A percentile compares a stretch with the other conserved stretches of the same genome.
Conservation (phyloP, 352 stramenopile genomes). For the Phytophthora pseudosyringae region DNA sequence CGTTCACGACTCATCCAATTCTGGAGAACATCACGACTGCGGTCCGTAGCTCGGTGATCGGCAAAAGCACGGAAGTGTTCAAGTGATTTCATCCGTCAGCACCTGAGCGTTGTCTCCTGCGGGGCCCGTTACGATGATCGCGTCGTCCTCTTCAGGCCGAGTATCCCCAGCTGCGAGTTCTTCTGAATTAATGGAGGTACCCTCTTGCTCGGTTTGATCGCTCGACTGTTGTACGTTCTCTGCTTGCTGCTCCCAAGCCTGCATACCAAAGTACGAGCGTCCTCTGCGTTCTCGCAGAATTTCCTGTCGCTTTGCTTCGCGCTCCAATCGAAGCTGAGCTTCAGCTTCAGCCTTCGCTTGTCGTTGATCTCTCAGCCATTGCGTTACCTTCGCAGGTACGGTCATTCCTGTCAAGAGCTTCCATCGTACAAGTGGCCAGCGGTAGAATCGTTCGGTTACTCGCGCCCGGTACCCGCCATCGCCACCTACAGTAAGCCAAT, state of each 20-base stretch:
- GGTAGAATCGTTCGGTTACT: constrained; percentile 50
- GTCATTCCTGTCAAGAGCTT: constrained; percentile 56
- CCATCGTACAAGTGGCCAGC: constrained; percentile 67
- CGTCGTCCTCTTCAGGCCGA: constrained; percentile 2
- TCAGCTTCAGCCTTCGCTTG: constrained; percentile 22
- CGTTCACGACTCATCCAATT: constrained; percentile 48
- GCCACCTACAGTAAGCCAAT: constrained; percentile 45
- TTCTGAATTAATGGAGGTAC: constrained; percentile 7
- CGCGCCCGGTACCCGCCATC: constrained; percentile 47
- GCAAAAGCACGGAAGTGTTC: constrained; percentile 70
- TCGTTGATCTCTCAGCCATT: constrained; percentile 33
- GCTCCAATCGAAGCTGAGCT: constrained; percentile 26
- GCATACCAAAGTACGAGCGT: constrained; percentile 27
- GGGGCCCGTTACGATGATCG: constrained; percentile 8
- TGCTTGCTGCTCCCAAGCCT: constrained; percentile 41
- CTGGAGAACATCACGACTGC: constrained; percentile 50
- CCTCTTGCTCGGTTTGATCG: constrained; percentile 6
- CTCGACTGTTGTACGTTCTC: constrained; percentile 14
- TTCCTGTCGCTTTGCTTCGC: constrained; percentile 36
- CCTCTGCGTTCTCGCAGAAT: constrained; percentile 36
- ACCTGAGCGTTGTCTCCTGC: not conserved
- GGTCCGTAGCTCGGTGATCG: constrained; percentile 55
- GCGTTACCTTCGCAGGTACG: constrained; percentile 42
- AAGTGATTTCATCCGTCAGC: constrained; percentile 30
- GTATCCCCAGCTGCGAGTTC: not conserved